Evolutionary conservation across 495 filamentous ascomycete genomes (phyloP).

Genomic region (Aspergillus avenaceus): DNA sequence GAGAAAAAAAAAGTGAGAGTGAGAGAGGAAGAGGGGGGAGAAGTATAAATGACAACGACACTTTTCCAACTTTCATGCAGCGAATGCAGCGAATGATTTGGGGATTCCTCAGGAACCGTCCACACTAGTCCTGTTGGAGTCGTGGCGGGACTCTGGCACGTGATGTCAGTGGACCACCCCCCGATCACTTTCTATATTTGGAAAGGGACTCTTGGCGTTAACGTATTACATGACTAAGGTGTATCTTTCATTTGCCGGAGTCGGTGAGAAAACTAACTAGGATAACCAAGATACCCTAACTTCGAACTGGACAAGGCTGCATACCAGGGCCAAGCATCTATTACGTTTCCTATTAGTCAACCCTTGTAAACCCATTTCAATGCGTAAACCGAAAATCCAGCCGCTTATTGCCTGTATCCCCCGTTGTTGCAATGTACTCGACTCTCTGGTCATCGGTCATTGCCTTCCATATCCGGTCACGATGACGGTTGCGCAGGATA

Average conservation of each 20-base stretch:
- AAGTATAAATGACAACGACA: not conserved
- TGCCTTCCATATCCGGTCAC: conserved; percentile 25
- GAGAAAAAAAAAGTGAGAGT: not conserved
- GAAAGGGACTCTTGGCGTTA: not conserved
- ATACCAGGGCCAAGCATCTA: not conserved
- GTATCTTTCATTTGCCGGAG: not conserved
- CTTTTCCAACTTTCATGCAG: too few species aligned
- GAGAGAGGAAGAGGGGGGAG: not conserved
- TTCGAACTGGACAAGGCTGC: not conserved
- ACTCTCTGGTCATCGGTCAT: conserved; percentile 23
- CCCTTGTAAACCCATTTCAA: not conserved
- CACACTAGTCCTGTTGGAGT: not conserved
- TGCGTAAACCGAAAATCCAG: conserved; percentile 38
- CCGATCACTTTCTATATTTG: not conserved
- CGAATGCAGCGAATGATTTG: not conserved
- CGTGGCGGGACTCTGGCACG: not conserved
- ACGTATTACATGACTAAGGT: not conserved
- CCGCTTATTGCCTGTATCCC: conserved; percentile 34
- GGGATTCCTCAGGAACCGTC: not conserved
- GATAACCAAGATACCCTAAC: not conserved
- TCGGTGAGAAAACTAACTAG: not conserved
- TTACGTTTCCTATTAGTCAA: not conserved
- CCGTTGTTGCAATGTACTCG: conserved; percentile 32
- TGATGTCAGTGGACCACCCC: not conserved
- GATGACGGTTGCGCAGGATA: conserved; percentile 29